A percentile compares a stretch with the other conserved stretches of the same genome.
Evolutionary conservation across 345 rosid species (phyloP).

Genomic region (Luvunga scandens): DNA sequence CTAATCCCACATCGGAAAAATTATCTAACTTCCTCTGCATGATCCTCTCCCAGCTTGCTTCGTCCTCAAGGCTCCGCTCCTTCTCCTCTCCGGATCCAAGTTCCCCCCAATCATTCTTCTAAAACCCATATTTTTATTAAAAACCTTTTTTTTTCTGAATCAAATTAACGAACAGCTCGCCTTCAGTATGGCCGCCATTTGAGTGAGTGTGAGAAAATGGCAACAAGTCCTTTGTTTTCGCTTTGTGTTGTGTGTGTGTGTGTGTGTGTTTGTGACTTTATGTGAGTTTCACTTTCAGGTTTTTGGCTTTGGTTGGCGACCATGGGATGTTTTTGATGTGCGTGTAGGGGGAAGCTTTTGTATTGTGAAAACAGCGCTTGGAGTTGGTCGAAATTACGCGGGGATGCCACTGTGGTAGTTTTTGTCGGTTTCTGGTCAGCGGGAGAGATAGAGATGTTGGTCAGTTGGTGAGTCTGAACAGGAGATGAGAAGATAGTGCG

Average conservation of each 20-base stretch:
- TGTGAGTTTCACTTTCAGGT: conserved; percentile 15
- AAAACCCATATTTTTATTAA: conserved; percentile 53
- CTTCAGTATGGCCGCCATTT: background rate
- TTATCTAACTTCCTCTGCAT: conserved; percentile 93
- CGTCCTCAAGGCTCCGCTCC: conserved; percentile 91
- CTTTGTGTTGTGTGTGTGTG: conserved; percentile 8
- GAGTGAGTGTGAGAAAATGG: background rate
- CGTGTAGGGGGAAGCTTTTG: background rate
- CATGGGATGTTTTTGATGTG: background rate
- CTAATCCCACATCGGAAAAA: conserved; percentile 20
- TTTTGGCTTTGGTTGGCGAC: conserved; percentile 1
- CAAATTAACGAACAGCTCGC: background rate
- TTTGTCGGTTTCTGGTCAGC: conserved; percentile 20
- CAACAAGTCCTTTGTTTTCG: background rate
- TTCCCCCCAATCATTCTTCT: conserved; percentile 54
- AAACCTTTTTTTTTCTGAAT: background rate
- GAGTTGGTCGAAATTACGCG: conserved; percentile 22
- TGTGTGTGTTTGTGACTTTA: background rate
- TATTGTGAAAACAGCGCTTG: conserved; percentile 17
- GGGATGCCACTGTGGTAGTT: conserved; percentile 29
- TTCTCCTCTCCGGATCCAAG: conserved; percentile 94
- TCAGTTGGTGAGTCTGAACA: conserved; percentile 14
- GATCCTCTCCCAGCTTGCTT: conserved; percentile 98
- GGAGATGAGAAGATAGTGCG: conserved; percentile 33
- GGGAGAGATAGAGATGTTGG: background rate